A percentile compares a stretch with the other conserved stretches of the same genome.
Evolutionary conservation across 257 asterid genomes (phyloP).

Genomic region (Catharanthus roseus): DNA sequence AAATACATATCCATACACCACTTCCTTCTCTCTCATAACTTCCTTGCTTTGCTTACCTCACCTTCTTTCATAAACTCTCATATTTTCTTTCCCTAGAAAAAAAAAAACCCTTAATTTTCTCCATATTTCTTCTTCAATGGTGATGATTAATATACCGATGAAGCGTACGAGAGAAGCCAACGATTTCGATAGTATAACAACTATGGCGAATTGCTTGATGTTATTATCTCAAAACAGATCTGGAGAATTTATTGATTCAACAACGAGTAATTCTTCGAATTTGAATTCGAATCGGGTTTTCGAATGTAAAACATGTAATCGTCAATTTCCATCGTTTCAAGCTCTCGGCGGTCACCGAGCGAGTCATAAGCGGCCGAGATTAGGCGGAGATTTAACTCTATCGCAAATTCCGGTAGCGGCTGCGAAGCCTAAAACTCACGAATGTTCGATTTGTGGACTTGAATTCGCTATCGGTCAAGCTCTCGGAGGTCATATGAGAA

Average conservation of each 20-base stretch:
- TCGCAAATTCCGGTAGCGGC: constrained; percentile 3
- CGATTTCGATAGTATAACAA: constrained; percentile 18
- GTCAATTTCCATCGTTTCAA: constrained; percentile 36
- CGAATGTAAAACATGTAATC: constrained; percentile 41
- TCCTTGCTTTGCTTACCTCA: background rate
- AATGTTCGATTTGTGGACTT: constrained; percentile 35
- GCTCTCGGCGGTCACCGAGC: constrained; percentile 47
- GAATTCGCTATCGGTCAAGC: constrained; percentile 40
- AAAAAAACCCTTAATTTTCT: background rate
- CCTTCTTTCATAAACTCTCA: background rate
- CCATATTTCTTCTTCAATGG: background rate
- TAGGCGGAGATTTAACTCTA: constrained; percentile 18
- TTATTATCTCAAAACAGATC: too few relatives aligned
- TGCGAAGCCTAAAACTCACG: constrained; percentile 30
- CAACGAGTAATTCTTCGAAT: too few relatives aligned
- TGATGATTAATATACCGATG: constrained; percentile 12
- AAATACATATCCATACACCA: constrained; percentile 4
- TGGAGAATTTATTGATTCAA: too few relatives aligned
- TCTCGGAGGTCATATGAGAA: constrained; percentile 44
- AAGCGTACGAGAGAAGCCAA: constrained; percentile 22
- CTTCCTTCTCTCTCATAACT: background rate
- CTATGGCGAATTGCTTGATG: constrained; percentile 35
- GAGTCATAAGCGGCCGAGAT: constrained; percentile 36
- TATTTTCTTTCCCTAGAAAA: background rate
- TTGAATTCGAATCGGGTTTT: constrained; percentile 22